Conservation (phyloP, 768 basidiomycete species). For the Favolaschia claudopus region DNA sequence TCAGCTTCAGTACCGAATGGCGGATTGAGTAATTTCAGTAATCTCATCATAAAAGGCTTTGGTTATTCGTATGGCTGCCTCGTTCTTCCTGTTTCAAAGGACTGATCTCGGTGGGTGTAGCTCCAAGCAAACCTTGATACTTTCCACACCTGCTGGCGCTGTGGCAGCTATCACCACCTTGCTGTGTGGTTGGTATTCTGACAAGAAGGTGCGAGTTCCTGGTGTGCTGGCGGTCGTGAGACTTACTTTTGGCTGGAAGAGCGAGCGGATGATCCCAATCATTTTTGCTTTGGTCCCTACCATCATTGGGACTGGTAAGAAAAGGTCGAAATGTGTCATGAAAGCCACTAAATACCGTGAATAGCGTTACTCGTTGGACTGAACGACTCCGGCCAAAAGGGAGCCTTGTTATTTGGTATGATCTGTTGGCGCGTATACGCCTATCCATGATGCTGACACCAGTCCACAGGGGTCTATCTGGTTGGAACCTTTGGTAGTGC, state of each 20-base stretch:
- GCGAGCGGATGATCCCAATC: constrained; percentile 68
- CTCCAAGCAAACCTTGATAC: constrained; percentile 66
- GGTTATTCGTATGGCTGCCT: constrained; percentile 64
- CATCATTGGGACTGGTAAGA: constrained; percentile 60
- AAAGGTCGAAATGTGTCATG: neutral
- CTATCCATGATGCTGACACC: neutral
- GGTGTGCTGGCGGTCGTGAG: neutral
- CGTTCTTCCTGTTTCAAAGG: neutral
- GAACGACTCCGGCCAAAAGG: constrained; percentile 55
- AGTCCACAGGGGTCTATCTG: constrained; percentile 55
- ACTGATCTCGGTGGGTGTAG: constrained; percentile 34
- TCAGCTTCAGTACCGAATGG: constrained; percentile 74
- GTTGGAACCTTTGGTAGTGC: constrained; percentile 67
- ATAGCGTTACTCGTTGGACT: constrained; percentile 62
- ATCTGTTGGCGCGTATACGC: neutral
- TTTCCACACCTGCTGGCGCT: constrained; percentile 63
- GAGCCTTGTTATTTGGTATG: constrained; percentile 62
- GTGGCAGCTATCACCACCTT: constrained; percentile 57
- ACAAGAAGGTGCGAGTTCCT: constrained; percentile 54
- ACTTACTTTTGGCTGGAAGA: constrained; percentile 36
- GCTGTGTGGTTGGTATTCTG: constrained; percentile 70
- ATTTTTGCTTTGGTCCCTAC: constrained; percentile 65
- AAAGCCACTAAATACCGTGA: neutral
- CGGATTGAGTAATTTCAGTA: constrained; percentile 68
- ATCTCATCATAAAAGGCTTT: constrained; percentile 67